Evolutionary conservation across 2,329 filamentous ascomycete species (phyloP).

Genomic region (Neopestalotiopsis rosae): DNA sequence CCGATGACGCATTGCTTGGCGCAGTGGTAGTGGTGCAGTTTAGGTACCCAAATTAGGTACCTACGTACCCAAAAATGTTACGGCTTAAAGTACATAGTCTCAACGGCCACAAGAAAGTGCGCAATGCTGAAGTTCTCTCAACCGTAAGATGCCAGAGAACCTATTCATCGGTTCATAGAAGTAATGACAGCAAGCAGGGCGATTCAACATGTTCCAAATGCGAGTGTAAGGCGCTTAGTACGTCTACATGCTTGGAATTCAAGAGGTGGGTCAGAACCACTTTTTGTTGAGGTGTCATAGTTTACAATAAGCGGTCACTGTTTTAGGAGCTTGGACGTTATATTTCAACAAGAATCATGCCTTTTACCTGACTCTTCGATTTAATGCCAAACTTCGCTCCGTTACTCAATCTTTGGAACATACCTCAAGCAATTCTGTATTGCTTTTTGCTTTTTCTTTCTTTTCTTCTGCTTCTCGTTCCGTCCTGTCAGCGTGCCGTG

Average conservation of each 20-base stretch:
- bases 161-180: too few relatives aligned
- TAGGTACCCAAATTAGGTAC: too few relatives aligned
- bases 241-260: too few relatives aligned
- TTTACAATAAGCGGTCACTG: rapidly evolving
- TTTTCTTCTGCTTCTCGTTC: neutral
- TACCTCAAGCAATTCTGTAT: neutral
- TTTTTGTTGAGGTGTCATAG: neutral
- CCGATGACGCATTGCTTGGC: neutral
- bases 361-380: conserved; percentile 3
- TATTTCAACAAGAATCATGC: conserved; percentile 4
- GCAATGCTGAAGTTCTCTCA: too few relatives aligned
- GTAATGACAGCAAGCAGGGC: too few relatives aligned
- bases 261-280: neutral
- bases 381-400: conserved; percentile 3
- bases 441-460: neutral
- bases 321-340: neutral
- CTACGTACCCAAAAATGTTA: too few relatives aligned
- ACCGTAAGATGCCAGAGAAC: too few relatives aligned
- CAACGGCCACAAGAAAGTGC: too few relatives aligned
- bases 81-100: too few relatives aligned
- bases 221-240: too few relatives aligned
- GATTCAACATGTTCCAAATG: too few relatives aligned
- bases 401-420: neutral
- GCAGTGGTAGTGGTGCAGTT: neutral
- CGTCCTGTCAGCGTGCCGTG: too few relatives aligned